Percentiles rank a stretch among this genome's conserved stretches.
Evolutionary conservation across 1,139 yeast species (phyloP).

Genomic region (Blastobotrys serpentis): DNA sequence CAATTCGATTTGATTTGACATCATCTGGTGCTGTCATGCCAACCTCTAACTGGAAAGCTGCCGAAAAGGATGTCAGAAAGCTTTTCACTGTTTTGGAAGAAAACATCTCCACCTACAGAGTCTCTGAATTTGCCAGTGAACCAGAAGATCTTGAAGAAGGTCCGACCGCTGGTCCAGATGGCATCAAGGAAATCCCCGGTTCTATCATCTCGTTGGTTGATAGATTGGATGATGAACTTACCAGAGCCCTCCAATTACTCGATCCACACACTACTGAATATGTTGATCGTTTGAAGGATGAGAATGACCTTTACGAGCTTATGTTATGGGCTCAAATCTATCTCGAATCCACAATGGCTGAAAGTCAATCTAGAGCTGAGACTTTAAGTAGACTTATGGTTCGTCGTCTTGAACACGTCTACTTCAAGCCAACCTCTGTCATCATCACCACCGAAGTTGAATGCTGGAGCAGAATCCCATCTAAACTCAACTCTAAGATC

Average conservation of each 20-base stretch:
- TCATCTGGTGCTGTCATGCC: conserved; percentile 73
- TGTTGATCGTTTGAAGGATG: conserved; percentile 87
- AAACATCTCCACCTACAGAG: conserved; percentile 57
- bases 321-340: conserved; percentile 84
- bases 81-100: conserved; percentile 69
- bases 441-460: conserved; percentile 65
- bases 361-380: conserved; percentile 43
- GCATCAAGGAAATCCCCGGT: conserved; percentile 75
- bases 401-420: conserved; percentile 88
- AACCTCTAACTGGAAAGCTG: conserved; percentile 73
- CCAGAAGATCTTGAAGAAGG: conserved; percentile 73
- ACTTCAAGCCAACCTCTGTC: conserved; percentile 84
- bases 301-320: conserved; percentile 68
- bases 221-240: conserved; percentile 92
- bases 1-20: conserved; percentile 78
- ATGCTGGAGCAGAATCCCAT: conserved; percentile 61
- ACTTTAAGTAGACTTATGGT: conserved; percentile 66
- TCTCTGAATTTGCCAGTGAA: conserved; percentile 71
- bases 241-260: conserved; percentile 78
- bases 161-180: conserved; percentile 70
- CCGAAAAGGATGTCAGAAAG: conserved; percentile 59
- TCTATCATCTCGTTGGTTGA: conserved; percentile 84
- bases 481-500: conserved; percentile 34
- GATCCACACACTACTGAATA: conserved; percentile 97
- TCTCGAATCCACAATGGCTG: conserved; percentile 59